These are phyloP conservation scores for Astraeus odoratus DNA, from an alignment of 768 basidiomycete genomes.

Conservation along the genomic window DNA sequence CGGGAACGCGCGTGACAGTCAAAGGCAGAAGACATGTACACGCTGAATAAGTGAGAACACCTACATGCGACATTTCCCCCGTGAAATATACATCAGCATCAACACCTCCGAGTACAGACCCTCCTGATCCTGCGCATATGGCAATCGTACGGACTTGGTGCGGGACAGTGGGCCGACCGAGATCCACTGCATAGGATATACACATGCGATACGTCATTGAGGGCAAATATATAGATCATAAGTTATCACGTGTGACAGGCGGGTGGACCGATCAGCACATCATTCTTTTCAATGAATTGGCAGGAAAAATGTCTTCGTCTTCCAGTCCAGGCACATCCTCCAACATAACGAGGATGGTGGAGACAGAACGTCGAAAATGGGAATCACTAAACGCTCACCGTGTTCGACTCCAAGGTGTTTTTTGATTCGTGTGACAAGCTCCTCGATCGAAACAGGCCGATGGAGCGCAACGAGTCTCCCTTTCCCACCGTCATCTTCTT, in stretches of 20 bases:
- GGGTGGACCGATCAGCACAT: too few relatives aligned
- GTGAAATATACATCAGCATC: conserved; percentile 87
- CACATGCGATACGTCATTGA: too few relatives aligned
- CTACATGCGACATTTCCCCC: conserved; percentile 87
- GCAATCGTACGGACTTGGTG: conserved; percentile 55
- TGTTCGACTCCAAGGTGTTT: conserved; percentile 50
- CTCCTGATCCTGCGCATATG: conserved; percentile 89
- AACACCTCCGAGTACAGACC: conserved; percentile 61
- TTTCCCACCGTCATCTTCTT: conserved; percentile 47
- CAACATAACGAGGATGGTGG: too few relatives aligned
- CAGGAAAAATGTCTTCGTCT: too few relatives aligned
- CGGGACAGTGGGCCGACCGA: conserved; percentile 42
- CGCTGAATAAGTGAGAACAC: conserved; percentile 23
- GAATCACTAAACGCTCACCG: conserved; percentile 32
- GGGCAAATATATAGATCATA: too few relatives aligned
- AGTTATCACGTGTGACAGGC: too few relatives aligned
- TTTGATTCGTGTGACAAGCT: conserved; percentile 65
- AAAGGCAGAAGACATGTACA: too few relatives aligned
- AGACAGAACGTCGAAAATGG: not conserved
- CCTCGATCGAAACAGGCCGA: conserved; percentile 50
- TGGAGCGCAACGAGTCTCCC: conserved; percentile 64
- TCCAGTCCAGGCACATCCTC: too few relatives aligned
- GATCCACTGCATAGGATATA: conserved; percentile 45
- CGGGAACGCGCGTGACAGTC: too few relatives aligned
- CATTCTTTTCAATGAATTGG: too few relatives aligned